These are phyloP conservation scores for Podila horticola DNA, from an alignment of 192 early-diverging fungal species.

Conservation along the genomic window DNA sequence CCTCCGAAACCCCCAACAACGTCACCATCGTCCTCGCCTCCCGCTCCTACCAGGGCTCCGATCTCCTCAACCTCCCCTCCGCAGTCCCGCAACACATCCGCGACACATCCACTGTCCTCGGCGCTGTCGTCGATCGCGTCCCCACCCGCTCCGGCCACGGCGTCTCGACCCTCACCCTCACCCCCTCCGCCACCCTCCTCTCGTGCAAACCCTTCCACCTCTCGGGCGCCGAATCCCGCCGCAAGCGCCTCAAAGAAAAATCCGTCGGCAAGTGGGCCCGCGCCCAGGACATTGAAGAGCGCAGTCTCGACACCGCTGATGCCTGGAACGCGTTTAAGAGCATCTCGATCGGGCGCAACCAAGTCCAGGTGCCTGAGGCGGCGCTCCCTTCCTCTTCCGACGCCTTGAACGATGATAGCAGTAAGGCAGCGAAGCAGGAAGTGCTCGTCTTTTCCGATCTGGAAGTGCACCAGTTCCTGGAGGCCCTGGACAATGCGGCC, in stretches of 20 bases:
- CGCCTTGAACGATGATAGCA: background rate
- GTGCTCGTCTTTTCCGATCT: conserved; percentile 58
- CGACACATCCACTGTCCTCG: conserved; percentile 18
- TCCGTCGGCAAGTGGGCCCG: conserved; percentile 48
- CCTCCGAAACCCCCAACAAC: background rate
- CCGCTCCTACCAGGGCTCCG: conserved; percentile 35
- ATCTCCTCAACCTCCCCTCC: conserved; percentile 26
- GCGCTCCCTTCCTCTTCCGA: conserved; percentile 7
- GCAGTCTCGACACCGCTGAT: conserved; percentile 38
- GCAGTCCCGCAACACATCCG: conserved; percentile 21
- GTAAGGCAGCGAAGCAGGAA: conserved; percentile 10
- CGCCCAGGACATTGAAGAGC: conserved; percentile 47
- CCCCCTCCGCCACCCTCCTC: background rate
- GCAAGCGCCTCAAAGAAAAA: conserved; percentile 38
- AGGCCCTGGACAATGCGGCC: conserved; percentile 58
- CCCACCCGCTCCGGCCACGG: conserved; percentile 43
- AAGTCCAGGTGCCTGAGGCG: conserved; percentile 34
- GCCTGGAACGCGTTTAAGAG: conserved; percentile 42
- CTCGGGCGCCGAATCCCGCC: conserved; percentile 27
- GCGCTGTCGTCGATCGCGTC: conserved; percentile 37
- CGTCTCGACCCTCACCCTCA: conserved; percentile 39
- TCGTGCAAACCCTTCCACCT: conserved; percentile 34
- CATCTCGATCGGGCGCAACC: conserved; percentile 34
- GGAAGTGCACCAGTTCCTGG: conserved; percentile 63
- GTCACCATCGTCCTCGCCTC: conserved; percentile 45